Evolutionary conservation across 192 early-diverging fungal genomes (phyloP).

Genomic region (Paraglomus occultum): DNA sequence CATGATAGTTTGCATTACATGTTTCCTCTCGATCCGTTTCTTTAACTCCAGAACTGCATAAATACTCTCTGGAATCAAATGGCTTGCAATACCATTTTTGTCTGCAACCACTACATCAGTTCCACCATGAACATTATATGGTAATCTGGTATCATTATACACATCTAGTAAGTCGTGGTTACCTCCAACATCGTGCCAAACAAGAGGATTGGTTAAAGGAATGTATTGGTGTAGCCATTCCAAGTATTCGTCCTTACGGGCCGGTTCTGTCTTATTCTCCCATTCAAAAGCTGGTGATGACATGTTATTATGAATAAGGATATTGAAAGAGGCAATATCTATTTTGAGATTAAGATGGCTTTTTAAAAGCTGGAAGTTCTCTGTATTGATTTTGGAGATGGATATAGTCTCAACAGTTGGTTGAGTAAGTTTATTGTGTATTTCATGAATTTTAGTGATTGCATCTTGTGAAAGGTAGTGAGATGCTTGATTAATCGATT

Average conservation of each 20-base stretch:
- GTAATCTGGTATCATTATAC: constrained; percentile 5
- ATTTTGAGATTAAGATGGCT: constrained; percentile 2
- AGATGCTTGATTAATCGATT: not conserved
- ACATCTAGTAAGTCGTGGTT: not conserved
- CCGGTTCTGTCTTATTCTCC: not conserved
- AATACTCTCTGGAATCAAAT: constrained; percentile 2
- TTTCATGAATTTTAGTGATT: constrained; percentile 16
- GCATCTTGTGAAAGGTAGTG: not conserved
- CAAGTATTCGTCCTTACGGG: constrained; percentile 18
- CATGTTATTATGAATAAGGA: not conserved
- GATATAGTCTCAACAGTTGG: constrained; percentile 9
- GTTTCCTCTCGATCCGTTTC: not conserved
- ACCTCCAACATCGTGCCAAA: constrained; percentile 23
- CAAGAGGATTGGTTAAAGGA: constrained; percentile 4
- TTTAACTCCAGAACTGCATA: constrained; percentile 13
- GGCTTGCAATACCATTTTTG: not conserved
- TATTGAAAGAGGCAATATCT: not conserved
- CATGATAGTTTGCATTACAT: constrained; percentile 17
- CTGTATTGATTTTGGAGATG: constrained; percentile 20
- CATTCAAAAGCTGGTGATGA: constrained; percentile 20
- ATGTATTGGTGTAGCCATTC: constrained; percentile 10
- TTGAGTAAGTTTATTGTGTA: constrained; percentile 13
- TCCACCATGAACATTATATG: constrained; percentile 24
- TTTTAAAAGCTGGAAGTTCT: constrained; percentile 9
- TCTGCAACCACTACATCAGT: constrained; percentile 21